Percentiles rank a stretch among this genome's conserved stretches.
phyloP scores from a whole-genome alignment of 106 monocot genomes.

The Alisma plantagoaquatica region DNA sequence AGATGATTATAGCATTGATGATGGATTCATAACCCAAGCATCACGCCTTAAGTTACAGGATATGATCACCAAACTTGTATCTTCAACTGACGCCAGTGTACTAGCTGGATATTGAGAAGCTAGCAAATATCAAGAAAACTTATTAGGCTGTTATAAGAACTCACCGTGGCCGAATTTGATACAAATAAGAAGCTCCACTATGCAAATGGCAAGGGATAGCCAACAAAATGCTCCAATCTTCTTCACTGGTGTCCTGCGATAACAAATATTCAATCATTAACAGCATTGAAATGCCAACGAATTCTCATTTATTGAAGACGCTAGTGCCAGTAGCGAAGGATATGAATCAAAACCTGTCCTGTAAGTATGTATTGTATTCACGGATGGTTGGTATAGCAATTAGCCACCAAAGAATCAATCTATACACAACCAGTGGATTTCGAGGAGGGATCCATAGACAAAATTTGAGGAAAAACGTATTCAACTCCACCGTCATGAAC shows the following conservation, averaged over 20 bases:
- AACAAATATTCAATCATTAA: neutral
- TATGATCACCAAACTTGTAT: too few species aligned
- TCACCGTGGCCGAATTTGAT: slow-evolving; percentile 88
- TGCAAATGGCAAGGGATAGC: slow-evolving; percentile 94
- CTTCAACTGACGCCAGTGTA: too few species aligned
- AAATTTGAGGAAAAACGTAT: slow-evolving; percentile 95
- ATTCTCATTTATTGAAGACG: too few species aligned
- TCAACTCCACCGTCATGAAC: slow-evolving; percentile 90
- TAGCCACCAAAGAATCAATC: slow-evolving; percentile 89
- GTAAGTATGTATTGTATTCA: slow-evolving; percentile 90
- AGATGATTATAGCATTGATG: too few species aligned
- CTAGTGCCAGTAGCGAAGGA: neutral
- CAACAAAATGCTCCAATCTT: slow-evolving; percentile 94
- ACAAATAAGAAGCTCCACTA: slow-evolving; percentile 91
- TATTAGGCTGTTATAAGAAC: too few species aligned
- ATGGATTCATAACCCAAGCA: too few species aligned
- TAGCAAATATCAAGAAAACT: too few species aligned
- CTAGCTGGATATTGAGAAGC: too few species aligned
- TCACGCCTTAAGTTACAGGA: too few species aligned
- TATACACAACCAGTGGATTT: slow-evolving; percentile 66
- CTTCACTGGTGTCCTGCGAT: slow-evolving; percentile 65
- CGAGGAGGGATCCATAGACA: slow-evolving; percentile 90
- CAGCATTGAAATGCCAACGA: neutral
- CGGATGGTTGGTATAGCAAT: slow-evolving; percentile 95
- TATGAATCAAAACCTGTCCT: slow-evolving; percentile 60